phyloP scores from a whole-genome alignment of 768 basidiomycete species.

The Termitomyces sp. region DNA sequence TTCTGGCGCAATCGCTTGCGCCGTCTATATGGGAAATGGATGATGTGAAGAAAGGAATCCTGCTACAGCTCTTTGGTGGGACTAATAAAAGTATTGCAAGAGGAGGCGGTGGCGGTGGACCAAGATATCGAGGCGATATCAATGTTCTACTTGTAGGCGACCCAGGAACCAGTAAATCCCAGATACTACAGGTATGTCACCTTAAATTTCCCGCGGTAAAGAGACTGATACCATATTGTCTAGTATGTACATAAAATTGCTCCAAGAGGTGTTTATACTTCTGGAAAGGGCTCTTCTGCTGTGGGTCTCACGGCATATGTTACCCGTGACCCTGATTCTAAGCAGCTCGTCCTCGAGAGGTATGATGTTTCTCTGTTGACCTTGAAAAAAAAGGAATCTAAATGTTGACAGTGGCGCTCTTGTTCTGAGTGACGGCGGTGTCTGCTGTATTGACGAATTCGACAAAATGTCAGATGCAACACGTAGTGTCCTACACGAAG shows the following conservation, averaged over 20 bases:
- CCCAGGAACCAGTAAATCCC: slow-evolving; percentile 95
- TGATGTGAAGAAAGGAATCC: slow-evolving; percentile 97
- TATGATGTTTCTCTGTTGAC: slow-evolving; percentile 21
- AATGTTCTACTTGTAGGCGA: slow-evolving; percentile 97
- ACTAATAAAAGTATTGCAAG: slow-evolving; percentile 93
- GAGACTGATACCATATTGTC: background rate
- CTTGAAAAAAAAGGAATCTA: background rate
- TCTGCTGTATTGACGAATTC: slow-evolving; percentile 98
- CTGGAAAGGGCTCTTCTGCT: slow-evolving; percentile 96
- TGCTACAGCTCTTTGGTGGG: slow-evolving; percentile 94
- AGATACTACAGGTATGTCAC: slow-evolving; percentile 75
- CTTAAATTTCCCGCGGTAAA: background rate
- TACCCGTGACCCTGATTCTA: slow-evolving; percentile 96
- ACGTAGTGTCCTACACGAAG: slow-evolving; percentile 96
- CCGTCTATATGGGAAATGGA: slow-evolving; percentile 98
- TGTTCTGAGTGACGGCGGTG: slow-evolving; percentile 92
- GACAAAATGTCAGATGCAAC: slow-evolving; percentile 99
- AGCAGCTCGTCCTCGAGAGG: slow-evolving; percentile 97
- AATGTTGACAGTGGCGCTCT: slow-evolving; percentile 69
- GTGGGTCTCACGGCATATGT: slow-evolving; percentile 99
- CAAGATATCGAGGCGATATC: slow-evolving; percentile 96
- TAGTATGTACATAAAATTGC: slow-evolving; percentile 99
- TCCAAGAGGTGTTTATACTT: slow-evolving; percentile 94
- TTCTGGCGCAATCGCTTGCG: slow-evolving; percentile 79
- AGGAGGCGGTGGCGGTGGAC: slow-evolving; percentile 94